Base-by-base conservation (phyloP, 768 basidiomycete genomes). In the Agrocybe pediades region DNA sequence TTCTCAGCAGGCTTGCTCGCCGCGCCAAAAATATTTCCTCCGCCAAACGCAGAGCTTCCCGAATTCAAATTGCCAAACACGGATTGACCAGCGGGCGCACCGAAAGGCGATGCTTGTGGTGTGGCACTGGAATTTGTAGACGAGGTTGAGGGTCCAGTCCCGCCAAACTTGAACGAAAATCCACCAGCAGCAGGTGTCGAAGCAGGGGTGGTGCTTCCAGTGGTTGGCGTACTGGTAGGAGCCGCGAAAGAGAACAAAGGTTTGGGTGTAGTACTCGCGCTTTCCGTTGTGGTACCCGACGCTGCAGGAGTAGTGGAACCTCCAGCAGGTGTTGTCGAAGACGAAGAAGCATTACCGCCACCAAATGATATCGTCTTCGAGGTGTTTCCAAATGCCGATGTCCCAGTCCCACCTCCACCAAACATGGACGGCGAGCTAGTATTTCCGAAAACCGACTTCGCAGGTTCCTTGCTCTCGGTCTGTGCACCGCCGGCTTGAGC, bases 71-170 rank as follows among this genome's bases (percentile, higher is more conserved):
- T 43, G 6, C 54, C 54, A 41, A 55, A 55, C n/a, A 26, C 49
- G 21, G 29, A 42, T 13, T 49, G 42, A 24, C 70, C 70, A 57
- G 74, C 70, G 9, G 69, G 41, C 20, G 69, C 53, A 20, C 64
- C 42, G 49, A 67, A 62, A 20, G 74, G 68, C 16, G 71, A 68
- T 27, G 66, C 40, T 39, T 64, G 64, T 19, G 66, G 51, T 15
- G 69, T 62, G 9, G 62, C 59, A 9, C 56, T 49, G 13, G 62
- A 21, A 13, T 53, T 24, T 21, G 41, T 41, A 33, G 46, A 19
- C 9, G 53, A 11, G 6, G 51, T 23, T 2, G 41, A 29, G 15
- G 54, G 27, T 19, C n/a, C n/a, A n/a, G 51, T 41, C 13, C 19
- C 41, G 17, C 56, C 60, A 54, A 66, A 64, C 27, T 61, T 64